phyloP scores from a whole-genome alignment of 2,329 filamentous ascomycete species.

The Stachybotrys echinatus region DNA sequence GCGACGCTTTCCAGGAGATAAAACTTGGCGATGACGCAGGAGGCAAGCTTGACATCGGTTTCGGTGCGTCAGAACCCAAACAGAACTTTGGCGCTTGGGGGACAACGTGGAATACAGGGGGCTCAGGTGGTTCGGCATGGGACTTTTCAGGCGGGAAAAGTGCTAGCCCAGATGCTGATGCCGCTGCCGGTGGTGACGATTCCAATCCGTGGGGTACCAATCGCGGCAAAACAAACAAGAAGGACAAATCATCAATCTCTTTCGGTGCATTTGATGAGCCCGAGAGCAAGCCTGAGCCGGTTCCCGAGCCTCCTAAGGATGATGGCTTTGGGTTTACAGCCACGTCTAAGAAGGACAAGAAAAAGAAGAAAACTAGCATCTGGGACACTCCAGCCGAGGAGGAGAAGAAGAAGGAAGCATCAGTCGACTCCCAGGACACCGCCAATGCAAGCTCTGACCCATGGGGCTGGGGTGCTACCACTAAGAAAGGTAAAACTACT shows the following conservation, averaged over 20 bases:
- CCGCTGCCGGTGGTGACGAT: conserved; percentile 27
- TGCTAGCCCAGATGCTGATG: too few species aligned
- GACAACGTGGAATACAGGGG: conserved; percentile 51
- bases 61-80: conserved; percentile 42
- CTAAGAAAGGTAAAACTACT: conserved; percentile 22
- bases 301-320: conserved; percentile 26
- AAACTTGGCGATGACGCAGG: conserved; percentile 55
- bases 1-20: conserved; percentile 59
- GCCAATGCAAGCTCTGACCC: conserved; percentile 15
- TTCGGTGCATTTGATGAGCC: conserved; percentile 42
- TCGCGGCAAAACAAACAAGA: conserved; percentile 46
- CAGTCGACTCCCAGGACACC: too few species aligned
- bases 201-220: conserved; percentile 46
- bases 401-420: conserved; percentile 22
- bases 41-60: conserved; percentile 52
- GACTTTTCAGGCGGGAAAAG: conserved; percentile 28
- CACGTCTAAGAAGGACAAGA: conserved; percentile 35
- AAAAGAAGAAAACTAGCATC: conserved; percentile 31
- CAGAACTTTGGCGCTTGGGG: conserved; percentile 53
- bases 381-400: conserved; percentile 30
- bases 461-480: conserved; percentile 32
- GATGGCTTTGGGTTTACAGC: conserved; percentile 24
- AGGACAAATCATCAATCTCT: conserved; percentile 36
- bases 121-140: conserved; percentile 38
- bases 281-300: conserved; percentile 13